A percentile compares a stretch with the other conserved stretches of the same genome.
These are phyloP conservation scores for Diplotaxis tenuifolia DNA, from an alignment of 345 rosid species.

Conservation along the genomic window DNA sequence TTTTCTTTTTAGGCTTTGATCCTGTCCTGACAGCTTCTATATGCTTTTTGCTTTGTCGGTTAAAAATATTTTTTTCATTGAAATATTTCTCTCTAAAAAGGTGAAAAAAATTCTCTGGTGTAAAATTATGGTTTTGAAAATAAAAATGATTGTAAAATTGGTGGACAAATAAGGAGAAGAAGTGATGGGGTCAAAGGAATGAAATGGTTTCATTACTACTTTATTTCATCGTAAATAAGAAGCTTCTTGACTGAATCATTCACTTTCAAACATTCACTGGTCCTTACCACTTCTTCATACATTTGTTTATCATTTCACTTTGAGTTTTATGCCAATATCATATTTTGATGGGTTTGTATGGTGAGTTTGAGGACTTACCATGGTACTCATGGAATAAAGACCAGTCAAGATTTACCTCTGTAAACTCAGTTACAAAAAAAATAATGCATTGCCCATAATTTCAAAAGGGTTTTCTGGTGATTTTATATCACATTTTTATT, in stretches of 20 bases:
- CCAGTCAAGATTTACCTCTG: background rate
- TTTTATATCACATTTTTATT: background rate
- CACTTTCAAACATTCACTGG: slow-evolving; percentile 25
- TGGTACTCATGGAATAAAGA: background rate
- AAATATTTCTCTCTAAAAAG: slow-evolving; percentile 11
- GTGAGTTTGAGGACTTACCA: background rate
- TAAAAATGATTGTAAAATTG: slow-evolving; percentile 5
- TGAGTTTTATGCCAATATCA: background rate
- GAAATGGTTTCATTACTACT: slow-evolving; percentile 25
- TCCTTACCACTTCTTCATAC: slow-evolving; percentile 5
- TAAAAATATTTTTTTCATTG: slow-evolving; percentile 14
- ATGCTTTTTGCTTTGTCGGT: slow-evolving; percentile 29
- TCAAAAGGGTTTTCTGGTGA: background rate
- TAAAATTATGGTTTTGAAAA: slow-evolving; percentile 1
- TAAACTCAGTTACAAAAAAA: background rate
- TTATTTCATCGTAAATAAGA: slow-evolving; percentile 28
- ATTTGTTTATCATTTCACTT: slow-evolving; percentile 3
- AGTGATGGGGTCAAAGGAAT: slow-evolving; percentile 34
- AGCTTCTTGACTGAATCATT: slow-evolving; percentile 36
- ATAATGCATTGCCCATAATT: background rate
- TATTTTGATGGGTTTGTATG: background rate
- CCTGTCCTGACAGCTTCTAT: slow-evolving; percentile 33
- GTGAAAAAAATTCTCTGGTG: slow-evolving; percentile 32
- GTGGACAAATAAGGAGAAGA: slow-evolving; percentile 14
- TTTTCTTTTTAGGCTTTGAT: slow-evolving; percentile 22